These are phyloP conservation scores for Xylariaceae sp. DNA, from an alignment of 2,329 filamentous ascomycete genomes.

Conservation along the genomic window DNA sequence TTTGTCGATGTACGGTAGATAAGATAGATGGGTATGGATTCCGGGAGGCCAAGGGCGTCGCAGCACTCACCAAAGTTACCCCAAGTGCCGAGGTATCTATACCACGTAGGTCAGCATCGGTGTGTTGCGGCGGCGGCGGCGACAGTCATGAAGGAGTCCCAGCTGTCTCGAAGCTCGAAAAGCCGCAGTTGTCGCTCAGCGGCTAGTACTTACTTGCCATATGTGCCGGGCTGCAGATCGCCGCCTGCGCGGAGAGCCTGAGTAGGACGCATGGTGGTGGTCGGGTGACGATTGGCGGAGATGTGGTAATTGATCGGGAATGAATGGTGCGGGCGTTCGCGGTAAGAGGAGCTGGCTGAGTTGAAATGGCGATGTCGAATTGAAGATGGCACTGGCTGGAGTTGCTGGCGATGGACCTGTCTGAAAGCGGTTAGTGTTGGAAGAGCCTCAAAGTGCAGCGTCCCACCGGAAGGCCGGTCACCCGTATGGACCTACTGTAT, in stretches of 20 bases:
- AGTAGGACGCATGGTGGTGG: conserved; percentile 38
- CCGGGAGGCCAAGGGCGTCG: background rate
- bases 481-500: no score
- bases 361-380: conserved; percentile 22
- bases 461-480: no score
- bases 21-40: conserved; percentile 1
- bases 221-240: conserved; percentile 33
- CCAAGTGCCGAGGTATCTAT: conserved; percentile 68
- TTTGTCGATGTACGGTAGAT: no score
- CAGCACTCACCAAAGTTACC: conserved; percentile 61
- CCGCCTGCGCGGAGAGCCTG: conserved; percentile 34
- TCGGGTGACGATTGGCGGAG: conserved; percentile 18
- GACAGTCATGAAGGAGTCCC: background rate
- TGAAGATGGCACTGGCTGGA: conserved; percentile 18
- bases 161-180: conserved; percentile 15
- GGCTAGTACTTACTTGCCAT: conserved; percentile 37
- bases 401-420: conserved; percentile 8
- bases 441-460: no score
- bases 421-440: conserved; percentile 10
- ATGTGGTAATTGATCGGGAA: conserved; percentile 22
- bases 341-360: conserved; percentile 13
- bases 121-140: background rate
- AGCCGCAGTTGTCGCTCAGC: conserved; percentile 20
- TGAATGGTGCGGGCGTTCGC: conserved; percentile 13
- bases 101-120: conserved; percentile 13